Conservation (phyloP, 73 alveolate species). For the Diophrys sp. region DNA sequence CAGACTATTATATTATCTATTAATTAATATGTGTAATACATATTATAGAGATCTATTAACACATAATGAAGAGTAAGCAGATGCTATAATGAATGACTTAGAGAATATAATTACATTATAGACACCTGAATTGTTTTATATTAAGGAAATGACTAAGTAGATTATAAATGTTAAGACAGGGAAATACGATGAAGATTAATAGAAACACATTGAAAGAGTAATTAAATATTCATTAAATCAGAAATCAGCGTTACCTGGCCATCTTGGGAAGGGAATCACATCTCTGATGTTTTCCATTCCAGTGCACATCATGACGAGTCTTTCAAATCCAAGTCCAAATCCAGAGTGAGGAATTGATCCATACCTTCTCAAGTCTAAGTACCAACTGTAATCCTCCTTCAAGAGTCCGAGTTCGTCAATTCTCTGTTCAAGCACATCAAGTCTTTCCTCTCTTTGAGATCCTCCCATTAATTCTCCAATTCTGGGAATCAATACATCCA, state of each 20-base stretch:
- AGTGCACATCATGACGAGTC: conserved; percentile 96
- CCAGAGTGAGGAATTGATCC: conserved; percentile 99
- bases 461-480: conserved; percentile 99
- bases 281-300: conserved; percentile 99
- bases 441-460: conserved; percentile 98
- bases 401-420: conserved; percentile 83
- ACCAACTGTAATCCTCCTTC: conserved; percentile 94
- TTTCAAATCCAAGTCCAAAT: conserved; percentile 99
- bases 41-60: no score
- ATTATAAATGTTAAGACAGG: background rate
- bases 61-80: no score
- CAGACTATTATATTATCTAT: no score
- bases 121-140: no score
- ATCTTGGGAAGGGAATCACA: conserved; percentile 99
- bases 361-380: conserved; percentile 96
- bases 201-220: background rate
- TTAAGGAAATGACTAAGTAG: background rate
- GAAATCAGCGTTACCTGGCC: conserved; percentile 99
- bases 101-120: no score
- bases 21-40: no score
- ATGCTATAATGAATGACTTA: no score
- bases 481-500: conserved; percentile 97
- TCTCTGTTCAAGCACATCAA: conserved; percentile 74
- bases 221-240: conserved; percentile 41
- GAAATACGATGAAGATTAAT: background rate